These are phyloP conservation scores for Elsinoe australis DNA, from an alignment of 2,329 filamentous ascomycete genomes.

Conservation along the genomic window DNA sequence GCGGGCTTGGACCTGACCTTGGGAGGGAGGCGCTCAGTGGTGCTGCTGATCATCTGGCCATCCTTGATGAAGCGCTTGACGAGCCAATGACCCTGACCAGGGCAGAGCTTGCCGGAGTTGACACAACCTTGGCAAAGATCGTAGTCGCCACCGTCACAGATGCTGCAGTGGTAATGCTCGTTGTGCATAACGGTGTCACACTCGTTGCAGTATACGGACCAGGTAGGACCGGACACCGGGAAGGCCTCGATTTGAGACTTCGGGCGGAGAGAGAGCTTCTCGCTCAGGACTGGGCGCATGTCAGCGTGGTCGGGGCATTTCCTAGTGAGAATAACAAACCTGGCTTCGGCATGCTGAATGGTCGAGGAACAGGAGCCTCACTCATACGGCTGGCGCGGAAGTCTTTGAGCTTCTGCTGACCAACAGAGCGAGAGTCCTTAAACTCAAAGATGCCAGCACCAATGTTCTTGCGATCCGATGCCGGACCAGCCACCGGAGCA, in stretches of 20 bases:
- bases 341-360: conserved; percentile 30
- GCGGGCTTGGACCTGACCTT: conserved; percentile 43
- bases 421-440: conserved; percentile 29
- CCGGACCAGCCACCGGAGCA: conserved; percentile 24
- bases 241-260: conserved; percentile 20
- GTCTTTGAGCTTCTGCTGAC: conserved; percentile 21
- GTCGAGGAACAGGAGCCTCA: conserved; percentile 37
- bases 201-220: conserved; percentile 89
- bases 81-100: conserved; percentile 77
- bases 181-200: conserved; percentile 73
- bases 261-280: neutral
- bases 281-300: neutral
- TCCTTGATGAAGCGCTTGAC: conserved; percentile 80
- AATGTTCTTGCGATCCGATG: conserved; percentile 24
- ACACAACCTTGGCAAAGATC: conserved; percentile 83
- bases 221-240: conserved; percentile 39
- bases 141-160: conserved; percentile 88
- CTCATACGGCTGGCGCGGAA: conserved; percentile 21
- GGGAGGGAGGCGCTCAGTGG: conserved; percentile 68
- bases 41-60: conserved; percentile 74
- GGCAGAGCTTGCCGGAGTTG: conserved; percentile 66
- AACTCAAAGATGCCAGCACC: conserved; percentile 34
- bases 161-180: conserved; percentile 88
- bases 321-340: neutral
- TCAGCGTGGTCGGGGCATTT: conserved; percentile 22